Evolutionary conservation across 2,329 filamentous ascomycete genomes (phyloP).

Genomic region (Cryphonectria naterciae): DNA sequence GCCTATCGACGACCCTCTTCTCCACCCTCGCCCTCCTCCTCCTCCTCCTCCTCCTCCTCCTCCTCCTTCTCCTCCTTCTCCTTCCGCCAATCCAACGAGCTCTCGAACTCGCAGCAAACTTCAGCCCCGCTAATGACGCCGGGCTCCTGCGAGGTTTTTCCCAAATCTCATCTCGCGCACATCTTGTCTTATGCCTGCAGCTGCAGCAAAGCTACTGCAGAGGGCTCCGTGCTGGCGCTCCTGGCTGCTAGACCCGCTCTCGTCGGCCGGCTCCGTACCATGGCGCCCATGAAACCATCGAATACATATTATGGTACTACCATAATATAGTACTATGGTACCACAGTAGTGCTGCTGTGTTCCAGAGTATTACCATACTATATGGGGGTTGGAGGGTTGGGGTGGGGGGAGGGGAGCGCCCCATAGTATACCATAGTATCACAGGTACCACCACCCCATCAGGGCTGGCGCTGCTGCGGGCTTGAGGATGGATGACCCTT

Average conservation of each 20-base stretch:
- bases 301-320: not conserved
- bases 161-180: conserved; percentile 17
- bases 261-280: not conserved
- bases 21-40: not conserved
- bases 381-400: not conserved
- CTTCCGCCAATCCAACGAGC: not conserved
- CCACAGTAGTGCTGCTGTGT: not conserved
- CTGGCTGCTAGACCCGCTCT: not conserved
- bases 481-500: not conserved
- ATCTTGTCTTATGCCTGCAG: conserved; percentile 10
- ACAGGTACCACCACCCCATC: not conserved
- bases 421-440: not conserved
- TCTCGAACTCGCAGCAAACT: not conserved
- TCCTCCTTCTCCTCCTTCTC: not conserved
- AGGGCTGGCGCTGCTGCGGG: not conserved
- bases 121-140: not conserved
- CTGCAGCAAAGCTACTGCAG: conserved; percentile 19
- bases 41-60: not conserved
- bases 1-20: not conserved
- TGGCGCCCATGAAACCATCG: not conserved
- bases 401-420: no score
- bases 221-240: conserved; percentile 16
- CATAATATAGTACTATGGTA: not conserved
- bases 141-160: conserved; percentile 4
- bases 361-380: not conserved